Base-by-base conservation (phyloP, 2,329 filamentous ascomycete genomes). In the Trichoderma koningii region DNA sequence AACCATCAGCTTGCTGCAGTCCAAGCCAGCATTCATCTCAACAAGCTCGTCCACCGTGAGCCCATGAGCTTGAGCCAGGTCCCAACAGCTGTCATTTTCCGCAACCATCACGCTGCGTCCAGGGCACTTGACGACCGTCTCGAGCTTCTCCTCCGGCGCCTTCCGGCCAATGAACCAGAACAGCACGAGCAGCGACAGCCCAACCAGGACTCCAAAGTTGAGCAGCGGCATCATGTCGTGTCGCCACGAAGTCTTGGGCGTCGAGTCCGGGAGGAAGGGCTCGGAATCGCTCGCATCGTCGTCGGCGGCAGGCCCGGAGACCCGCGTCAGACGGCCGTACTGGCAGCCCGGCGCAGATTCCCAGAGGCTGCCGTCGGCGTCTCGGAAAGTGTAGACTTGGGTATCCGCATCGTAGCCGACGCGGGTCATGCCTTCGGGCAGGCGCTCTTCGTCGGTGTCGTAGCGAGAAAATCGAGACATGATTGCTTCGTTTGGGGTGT, bases 361-460 rank as follows among this genome's bases (percentile, higher is more conserved):
- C 78, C 81, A 86, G 68, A 76, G 74, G 64, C 74, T 79, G 52
- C 83, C 84, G 52, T 81, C 76, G 26, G 72, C 66, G 63, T 84
- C 82, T 63, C 77, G 78, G 73, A 81, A 86, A 21, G 80, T 83
- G 74, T 85, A 85, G 60, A 77, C 74, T 69, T 84, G 78, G 1
- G 77, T 80, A 72, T 85, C 83, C 63, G 83, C 82, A 67, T 86
- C 84, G 75, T 87, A 86, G 68, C 82, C 83, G 30, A 84, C 76
- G 64, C 84, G 79, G 48, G 76, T 72, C 79, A 86, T 84, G 73
- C 83, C 84, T 47, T 81, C 76, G 3, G 84, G 84, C 17, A 87
- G 79, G 50, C 84, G 82, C 64, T 82, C 77, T 23, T 81, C 77
- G 68, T 86, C 84, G 5, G 76, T 75, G 62, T 82, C 79, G 70